Evolutionary conservation across 352 stramenopile species (phyloP), one percentile per base, ranked within the genome.

Genomic region (Blastocystis sp.): DNA sequence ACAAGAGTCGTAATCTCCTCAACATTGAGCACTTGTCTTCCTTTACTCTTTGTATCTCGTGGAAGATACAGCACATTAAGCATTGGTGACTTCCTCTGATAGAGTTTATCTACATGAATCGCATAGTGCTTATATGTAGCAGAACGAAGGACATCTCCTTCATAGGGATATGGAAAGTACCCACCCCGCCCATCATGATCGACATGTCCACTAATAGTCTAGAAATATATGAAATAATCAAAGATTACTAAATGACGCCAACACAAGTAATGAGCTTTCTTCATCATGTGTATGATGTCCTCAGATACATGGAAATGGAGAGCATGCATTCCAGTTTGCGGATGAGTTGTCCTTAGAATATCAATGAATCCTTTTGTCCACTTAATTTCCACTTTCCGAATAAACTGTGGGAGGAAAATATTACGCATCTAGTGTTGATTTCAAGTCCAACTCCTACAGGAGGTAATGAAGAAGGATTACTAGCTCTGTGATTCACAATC

Each of bases 301-400:
- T 84, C 73, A 27, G 44, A 54, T 2, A 57, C 17, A 44, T 84
- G 33, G n/a, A 84, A 84, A 27, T 48, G 30, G 48, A 84, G 1
- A 0, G 73, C 42, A 44, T 84, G 42, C 17, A 24, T 11, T 27
- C 73, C 73, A 11, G 27, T 27, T 15, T 30, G 13, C 6, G 48
- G 73, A 69, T 84, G 73, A 24, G 73, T 84, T 84, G 64, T 27
- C 9, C 48, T 84, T 33, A 84, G 48, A 35, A 56, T 56, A 22
- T 64, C 51, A 0, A 84, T 30, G 22, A 84, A 68, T n/a, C 73
- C 73, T 37, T 84, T 84, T 56, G 73, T 84, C 73, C 73, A 84
- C 53, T 84, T 84, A 57, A 84, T 84, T 40, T 84, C 73, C 22
- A 68, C 68, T 30, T 69, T 35, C 33, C 27, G 57, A 33, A 22